These are phyloP conservation scores for Aspergillus hiratsukae DNA, from an alignment of 2,329 filamentous ascomycete species.

Conservation along the genomic window DNA sequence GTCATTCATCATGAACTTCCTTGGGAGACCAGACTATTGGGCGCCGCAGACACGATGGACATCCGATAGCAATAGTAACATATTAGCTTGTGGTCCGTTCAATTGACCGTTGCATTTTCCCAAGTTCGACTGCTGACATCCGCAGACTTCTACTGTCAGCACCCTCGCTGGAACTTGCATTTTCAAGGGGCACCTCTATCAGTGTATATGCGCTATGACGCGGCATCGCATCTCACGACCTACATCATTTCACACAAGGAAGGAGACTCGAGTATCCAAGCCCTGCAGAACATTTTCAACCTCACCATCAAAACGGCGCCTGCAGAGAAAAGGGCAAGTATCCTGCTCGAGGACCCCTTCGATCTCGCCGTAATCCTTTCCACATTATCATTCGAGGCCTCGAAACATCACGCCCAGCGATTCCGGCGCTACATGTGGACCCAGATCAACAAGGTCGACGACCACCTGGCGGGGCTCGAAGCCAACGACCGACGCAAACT, in stretches of 20 bases:
- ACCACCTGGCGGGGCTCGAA: slow-evolving; percentile 15
- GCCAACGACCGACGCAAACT: slow-evolving; percentile 19
- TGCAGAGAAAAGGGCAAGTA: background rate
- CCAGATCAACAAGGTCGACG: slow-evolving; percentile 18
- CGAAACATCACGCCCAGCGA: slow-evolving; percentile 10
- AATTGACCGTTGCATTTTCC: too few relatives aligned
- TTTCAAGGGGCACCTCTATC: slow-evolving; percentile 12
- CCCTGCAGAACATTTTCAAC: slow-evolving; percentile 7
- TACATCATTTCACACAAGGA: slow-evolving; percentile 14
- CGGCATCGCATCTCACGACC: slow-evolving; percentile 6
- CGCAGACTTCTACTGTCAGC: slow-evolving; percentile 13
- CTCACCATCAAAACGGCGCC: slow-evolving; percentile 5
- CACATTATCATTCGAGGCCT: slow-evolving; percentile 11
- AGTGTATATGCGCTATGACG: slow-evolving; percentile 11
- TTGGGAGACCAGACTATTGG: slow-evolving; percentile 14
- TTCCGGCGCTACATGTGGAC: slow-evolving; percentile 16
- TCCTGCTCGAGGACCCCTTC: slow-evolving; percentile 11
- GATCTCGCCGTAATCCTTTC: slow-evolving; percentile 14
- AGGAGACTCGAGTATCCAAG: slow-evolving; percentile 6
- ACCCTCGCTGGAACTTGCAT: slow-evolving; percentile 15
- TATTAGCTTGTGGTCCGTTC: slow-evolving; percentile 10
- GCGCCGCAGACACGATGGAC: slow-evolving; percentile 13
- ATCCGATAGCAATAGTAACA: slow-evolving; percentile 1
- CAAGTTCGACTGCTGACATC: background rate
- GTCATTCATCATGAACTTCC: slow-evolving; percentile 7